Percentiles rank a stretch among this genome's conserved stretches.
Evolutionary conservation across 116 monocot species (phyloP).

Genomic region (Dioscorea cayenensis): DNA sequence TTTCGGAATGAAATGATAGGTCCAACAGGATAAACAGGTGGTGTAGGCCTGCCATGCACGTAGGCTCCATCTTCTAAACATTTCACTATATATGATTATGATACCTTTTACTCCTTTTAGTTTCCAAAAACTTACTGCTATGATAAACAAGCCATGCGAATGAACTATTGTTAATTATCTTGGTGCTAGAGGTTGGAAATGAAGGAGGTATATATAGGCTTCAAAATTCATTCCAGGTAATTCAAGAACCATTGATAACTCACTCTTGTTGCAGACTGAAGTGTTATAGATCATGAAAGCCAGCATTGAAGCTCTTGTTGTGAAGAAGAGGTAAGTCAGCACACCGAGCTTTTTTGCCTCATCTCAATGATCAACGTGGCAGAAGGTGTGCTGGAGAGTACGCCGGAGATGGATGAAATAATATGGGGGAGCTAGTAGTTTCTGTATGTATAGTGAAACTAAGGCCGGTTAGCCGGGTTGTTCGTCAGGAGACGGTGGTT

Average conservation of each 20-base stretch:
- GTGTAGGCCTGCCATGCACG: slow-evolving; percentile 8
- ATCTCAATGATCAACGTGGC: slow-evolving; percentile 37
- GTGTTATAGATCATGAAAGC: slow-evolving; percentile 19
- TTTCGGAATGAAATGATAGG: slow-evolving; percentile 12
- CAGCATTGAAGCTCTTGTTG: slow-evolving; percentile 30
- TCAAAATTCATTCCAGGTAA: slow-evolving; percentile 30
- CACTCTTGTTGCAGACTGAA: slow-evolving; percentile 2
- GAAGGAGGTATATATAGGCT: slow-evolving; percentile 11
- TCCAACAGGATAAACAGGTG: slow-evolving; percentile 26
- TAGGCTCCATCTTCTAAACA: slow-evolving; percentile 8
- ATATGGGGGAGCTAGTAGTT: slow-evolving; percentile 19
- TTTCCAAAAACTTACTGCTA: slow-evolving; percentile 8
- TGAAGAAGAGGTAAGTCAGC: slow-evolving; percentile 41
- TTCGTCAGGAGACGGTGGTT: background rate
- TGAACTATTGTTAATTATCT: slow-evolving; percentile 4
- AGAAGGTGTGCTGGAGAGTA: slow-evolving; percentile 1
- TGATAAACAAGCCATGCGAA: slow-evolving; percentile 24
- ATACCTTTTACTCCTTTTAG: slow-evolving; percentile 37
- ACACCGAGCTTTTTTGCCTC: slow-evolving; percentile 29
- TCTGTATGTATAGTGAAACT: slow-evolving; percentile 15
- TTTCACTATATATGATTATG: slow-evolving; percentile 25
- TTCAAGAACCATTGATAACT: background rate
- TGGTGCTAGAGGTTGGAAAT: slow-evolving; percentile 16
- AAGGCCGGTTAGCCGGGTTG: slow-evolving; percentile 5
- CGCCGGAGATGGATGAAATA: slow-evolving; percentile 8